Conservation (phyloP, 2,329 filamentous ascomycete genomes). For the Ophiostoma sp. region DNA sequence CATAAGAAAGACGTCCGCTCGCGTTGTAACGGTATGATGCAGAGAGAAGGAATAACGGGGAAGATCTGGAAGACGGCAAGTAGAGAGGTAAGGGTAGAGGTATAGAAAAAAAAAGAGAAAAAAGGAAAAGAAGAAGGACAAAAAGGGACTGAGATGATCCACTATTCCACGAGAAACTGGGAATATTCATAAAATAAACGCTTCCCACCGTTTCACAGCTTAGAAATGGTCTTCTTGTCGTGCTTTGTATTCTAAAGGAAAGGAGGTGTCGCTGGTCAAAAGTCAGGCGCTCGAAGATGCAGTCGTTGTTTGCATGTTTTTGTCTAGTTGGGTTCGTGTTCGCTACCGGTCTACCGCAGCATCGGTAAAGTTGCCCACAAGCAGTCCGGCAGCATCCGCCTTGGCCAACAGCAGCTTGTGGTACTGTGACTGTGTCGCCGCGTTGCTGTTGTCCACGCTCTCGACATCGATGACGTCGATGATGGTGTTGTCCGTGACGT, state of each 20-base stretch:
- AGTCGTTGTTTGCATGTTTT: too few species aligned
- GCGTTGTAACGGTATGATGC: neutral
- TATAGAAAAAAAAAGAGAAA: neutral
- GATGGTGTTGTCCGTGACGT: constrained; percentile 5
- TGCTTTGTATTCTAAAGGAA: neutral
- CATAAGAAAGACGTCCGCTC: neutral
- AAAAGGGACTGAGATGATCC: neutral
- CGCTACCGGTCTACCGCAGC: constrained; percentile 39
- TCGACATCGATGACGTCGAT: constrained; percentile 3
- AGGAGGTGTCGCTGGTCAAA: too few species aligned
- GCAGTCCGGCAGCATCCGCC: constrained; percentile 39
- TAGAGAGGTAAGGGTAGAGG: neutral
- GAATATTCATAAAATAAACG: too few species aligned
- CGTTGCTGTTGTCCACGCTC: neutral
- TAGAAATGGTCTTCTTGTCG: neutral
- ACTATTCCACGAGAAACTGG: too few species aligned
- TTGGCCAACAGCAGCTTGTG: constrained; percentile 37
- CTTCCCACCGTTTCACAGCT: too few species aligned
- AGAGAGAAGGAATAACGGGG: neutral
- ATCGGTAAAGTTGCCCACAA: constrained; percentile 57
- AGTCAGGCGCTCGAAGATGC: too few species aligned
- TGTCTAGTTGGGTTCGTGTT: too few species aligned
- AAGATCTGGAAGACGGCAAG: neutral
- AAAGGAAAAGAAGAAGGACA: neutral
- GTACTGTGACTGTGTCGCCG: constrained; percentile 30